Evolutionary conservation across 176 grass and related monocot species (phyloP), one percentile per base, ranked within the genome.

Genomic region (Calamus simplicifolius): DNA sequence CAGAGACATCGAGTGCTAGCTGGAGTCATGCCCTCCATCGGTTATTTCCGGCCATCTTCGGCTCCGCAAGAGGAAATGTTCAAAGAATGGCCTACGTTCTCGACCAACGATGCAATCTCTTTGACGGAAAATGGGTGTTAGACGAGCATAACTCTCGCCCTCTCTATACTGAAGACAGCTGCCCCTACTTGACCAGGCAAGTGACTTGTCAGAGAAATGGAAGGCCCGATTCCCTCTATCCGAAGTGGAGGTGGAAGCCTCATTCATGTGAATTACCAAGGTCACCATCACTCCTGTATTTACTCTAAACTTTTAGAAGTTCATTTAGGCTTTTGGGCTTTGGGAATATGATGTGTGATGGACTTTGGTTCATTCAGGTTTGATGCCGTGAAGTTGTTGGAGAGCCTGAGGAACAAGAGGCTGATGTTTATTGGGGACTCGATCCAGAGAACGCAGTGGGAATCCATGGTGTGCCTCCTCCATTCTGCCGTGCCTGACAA

Each of bases 361-460:
- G 35, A 43, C 35, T 3, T 7, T 7, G 10, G 7, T 43, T 43
- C 35, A 12, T 43, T 43, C 35, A 96, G 91, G 71, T 96, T 96
- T 8, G 60, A 96, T 75, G 77, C 80, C 49, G 78, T 84, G 86
- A 63, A 76, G 71, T 82, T 96, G 65, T 75, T 96, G 19, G 80
- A 85, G 77, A 51, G 77, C 71, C 80, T 96, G 23, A 79, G 80
- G 1, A 68, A 68, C 1, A 96, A 96, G 67, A 68, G 86, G 49
- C 43, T 96, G 23, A 87, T 96, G 86, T 96, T 96, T 76, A 82
- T 96, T 25, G 91, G 91, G 5, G 91, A 96, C 75, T 96, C 91
- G 55, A 82, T 96, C 66, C 85, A 90, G 63, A 82, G 91, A 57
- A 96, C 89, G 70, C 79, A 84, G 57, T 96, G 91, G 91, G 91